Base-by-base conservation (phyloP, 108 stramenopile genomes). In the Epithemia pelagica region DNA sequence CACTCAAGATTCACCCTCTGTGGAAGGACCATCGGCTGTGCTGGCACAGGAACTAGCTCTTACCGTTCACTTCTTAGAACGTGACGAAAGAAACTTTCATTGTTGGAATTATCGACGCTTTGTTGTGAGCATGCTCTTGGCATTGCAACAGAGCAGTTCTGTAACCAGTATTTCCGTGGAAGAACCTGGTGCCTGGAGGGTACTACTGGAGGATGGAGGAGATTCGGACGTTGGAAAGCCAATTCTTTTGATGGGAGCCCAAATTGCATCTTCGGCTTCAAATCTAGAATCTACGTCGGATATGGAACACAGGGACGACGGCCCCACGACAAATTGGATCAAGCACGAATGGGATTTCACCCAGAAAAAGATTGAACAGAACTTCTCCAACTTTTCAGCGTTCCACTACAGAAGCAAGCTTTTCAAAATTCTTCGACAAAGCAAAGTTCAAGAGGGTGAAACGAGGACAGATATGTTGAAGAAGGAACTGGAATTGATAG, bases 71-170 rank as follows among this genome's bases (percentile, higher is more conserved):
- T 91, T 99, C 55, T 72, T 99, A 32, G 61, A 71, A 28, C 58
- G 82, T 18, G 99, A 99, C 72, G 95, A 96, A 69, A 80, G 99
- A 23, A 99, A 99, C 65, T 99, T 99, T 72, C 99, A 99, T 71
- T 97, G 97, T 69, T 98, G 96, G 95, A 97, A 97, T 66, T 97
- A 97, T 75, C 94, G 99, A 24, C 78, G 96, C 46, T 95, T 86
- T 68, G 71, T 94, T 2, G 89, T 94, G 7, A 73, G 30, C 26
- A 15, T 58, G 8, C 18, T 37, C 5, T 61, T 61, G 61, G 5
- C 15, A 10, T 15, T 46, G 15, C 37, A 46, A 46, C 5, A 46
- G 15, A 5, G 5, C 15, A 7, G 5, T 27, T 19, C 5, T 57
- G 21, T 5, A 5, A 21, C 25, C 7, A 57, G 25, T 57, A 61